These are phyloP conservation scores for Cordyceps farinosa DNA, from an alignment of 2,329 filamentous ascomycete species.

Conservation along the genomic window DNA sequence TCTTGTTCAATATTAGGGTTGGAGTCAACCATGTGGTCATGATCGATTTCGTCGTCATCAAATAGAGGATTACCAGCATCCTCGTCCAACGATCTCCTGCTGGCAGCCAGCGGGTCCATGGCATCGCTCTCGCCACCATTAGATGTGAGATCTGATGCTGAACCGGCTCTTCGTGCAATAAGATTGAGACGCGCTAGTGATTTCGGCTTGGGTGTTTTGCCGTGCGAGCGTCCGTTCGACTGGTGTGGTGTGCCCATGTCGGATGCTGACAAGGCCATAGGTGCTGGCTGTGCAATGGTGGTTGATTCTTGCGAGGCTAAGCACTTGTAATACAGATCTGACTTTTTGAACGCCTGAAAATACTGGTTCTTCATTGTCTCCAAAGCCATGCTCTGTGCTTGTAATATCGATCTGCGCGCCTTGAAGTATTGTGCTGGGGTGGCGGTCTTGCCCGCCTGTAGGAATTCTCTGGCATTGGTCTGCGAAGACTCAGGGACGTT, in stretches of 20 bases:
- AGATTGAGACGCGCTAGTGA: slow-evolving; percentile 42
- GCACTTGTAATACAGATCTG: slow-evolving; percentile 94
- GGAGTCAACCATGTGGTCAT: slow-evolving; percentile 66
- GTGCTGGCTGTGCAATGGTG: slow-evolving; percentile 33
- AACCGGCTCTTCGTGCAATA: slow-evolving; percentile 44
- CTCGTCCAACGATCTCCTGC: slow-evolving; percentile 71
- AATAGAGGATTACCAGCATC: slow-evolving; percentile 55
- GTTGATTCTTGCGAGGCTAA: slow-evolving; percentile 76
- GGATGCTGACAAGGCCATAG: slow-evolving; percentile 22
- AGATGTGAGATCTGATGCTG: slow-evolving; percentile 45
- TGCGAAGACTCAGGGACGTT: slow-evolving; percentile 69
- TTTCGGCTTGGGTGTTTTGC: slow-evolving; percentile 43
- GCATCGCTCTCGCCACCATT: slow-evolving; percentile 36
- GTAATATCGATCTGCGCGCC: slow-evolving; percentile 76
- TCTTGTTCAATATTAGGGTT: slow-evolving; percentile 77
- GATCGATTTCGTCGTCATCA: slow-evolving; percentile 76
- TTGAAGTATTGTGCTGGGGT: slow-evolving; percentile 77
- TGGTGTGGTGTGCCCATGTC: slow-evolving; percentile 12
- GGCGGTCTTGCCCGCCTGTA: slow-evolving; percentile 72
- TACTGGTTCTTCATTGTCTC: slow-evolving; percentile 79
- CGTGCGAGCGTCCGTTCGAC: slow-evolving; percentile 26
- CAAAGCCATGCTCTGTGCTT: slow-evolving; percentile 76
- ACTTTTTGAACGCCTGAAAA: slow-evolving; percentile 83
- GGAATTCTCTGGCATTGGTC: slow-evolving; percentile 68
- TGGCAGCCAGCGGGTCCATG: slow-evolving; percentile 38